Conservation (phyloP, 371 early-diverging fungal species). For the Apophysomyces ossiformis region DNA sequence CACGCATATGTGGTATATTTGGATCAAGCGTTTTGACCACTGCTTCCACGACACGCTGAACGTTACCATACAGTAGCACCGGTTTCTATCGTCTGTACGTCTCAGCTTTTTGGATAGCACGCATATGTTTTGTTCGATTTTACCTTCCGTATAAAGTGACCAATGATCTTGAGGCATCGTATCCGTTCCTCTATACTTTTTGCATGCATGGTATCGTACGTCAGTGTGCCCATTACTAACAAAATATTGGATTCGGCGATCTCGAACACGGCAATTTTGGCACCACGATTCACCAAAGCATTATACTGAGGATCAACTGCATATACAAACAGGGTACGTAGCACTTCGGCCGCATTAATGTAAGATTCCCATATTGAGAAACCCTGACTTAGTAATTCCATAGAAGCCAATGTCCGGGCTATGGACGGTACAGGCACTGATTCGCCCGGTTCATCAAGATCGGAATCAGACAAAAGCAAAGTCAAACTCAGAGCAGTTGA, state of each 20-base stretch:
- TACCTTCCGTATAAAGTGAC: slow-evolving; percentile 77
- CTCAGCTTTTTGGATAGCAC: neutral
- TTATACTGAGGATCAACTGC: slow-evolving; percentile 45
- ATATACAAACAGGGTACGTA: slow-evolving; percentile 69
- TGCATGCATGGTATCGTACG: slow-evolving; percentile 76
- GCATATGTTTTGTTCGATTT: neutral
- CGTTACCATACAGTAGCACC: slow-evolving; percentile 59
- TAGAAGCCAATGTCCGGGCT: slow-evolving; percentile 68
- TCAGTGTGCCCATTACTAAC: slow-evolving; percentile 75
- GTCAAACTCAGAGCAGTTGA: slow-evolving; percentile 64
- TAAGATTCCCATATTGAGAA: slow-evolving; percentile 82
- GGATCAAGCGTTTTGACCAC: slow-evolving; percentile 89
- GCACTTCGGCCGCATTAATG: slow-evolving; percentile 71
- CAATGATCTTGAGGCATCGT: slow-evolving; percentile 70
- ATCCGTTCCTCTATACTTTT: slow-evolving; percentile 61
- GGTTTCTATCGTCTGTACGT: slow-evolving; percentile 59
- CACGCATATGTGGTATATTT: slow-evolving; percentile 74
- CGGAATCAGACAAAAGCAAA: slow-evolving; percentile 52
- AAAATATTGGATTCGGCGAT: slow-evolving; percentile 73
- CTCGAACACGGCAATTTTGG: slow-evolving; percentile 75
- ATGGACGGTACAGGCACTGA: slow-evolving; percentile 58
- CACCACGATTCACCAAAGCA: slow-evolving; percentile 52
- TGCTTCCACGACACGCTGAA: slow-evolving; percentile 74
- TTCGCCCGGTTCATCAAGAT: slow-evolving; percentile 32
- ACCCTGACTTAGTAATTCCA: slow-evolving; percentile 80